phyloP scores from a whole-genome alignment of 2,329 filamentous ascomycete species.

The Neofusicoccum laricinum region DNA sequence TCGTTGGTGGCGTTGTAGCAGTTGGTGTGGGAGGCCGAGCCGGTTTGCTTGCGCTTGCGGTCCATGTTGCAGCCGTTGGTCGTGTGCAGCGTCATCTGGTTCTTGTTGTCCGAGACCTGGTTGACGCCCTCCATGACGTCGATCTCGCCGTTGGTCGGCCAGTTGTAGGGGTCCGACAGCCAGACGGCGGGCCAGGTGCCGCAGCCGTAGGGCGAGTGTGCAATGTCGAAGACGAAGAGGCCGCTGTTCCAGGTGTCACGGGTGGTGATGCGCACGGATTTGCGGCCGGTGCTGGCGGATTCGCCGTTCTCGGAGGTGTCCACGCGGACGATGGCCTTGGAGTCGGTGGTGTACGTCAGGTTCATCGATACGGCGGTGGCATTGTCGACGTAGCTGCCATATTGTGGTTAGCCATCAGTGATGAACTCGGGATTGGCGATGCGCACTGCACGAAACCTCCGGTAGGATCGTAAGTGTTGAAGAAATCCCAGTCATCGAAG shows the following conservation, averaged over 20 bases:
- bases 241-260: slow-evolving; percentile 27
- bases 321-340: slow-evolving; percentile 24
- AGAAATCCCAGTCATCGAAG: slow-evolving; percentile 32
- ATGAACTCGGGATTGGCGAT: not conserved
- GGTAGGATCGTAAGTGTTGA: slow-evolving; percentile 26
- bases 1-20: slow-evolving; percentile 31
- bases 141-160: slow-evolving; percentile 31
- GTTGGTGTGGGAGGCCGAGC: slow-evolving; percentile 19
- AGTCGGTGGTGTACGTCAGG: slow-evolving; percentile 11
- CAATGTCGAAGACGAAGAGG: slow-evolving; percentile 31
- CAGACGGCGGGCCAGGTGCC: slow-evolving; percentile 35
- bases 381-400: slow-evolving; percentile 18
- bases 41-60: slow-evolving; percentile 18
- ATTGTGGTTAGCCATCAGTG: not conserved
- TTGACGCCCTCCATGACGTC: slow-evolving; percentile 37
- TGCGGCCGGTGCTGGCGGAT: slow-evolving; percentile 22
- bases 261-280: slow-evolving; percentile 29
- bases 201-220: slow-evolving; percentile 31
- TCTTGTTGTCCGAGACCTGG: slow-evolving; percentile 24
- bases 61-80: slow-evolving; percentile 9
- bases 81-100: slow-evolving; percentile 19
- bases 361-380: slow-evolving; percentile 11
- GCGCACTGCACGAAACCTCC: slow-evolving; percentile 30
- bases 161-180: slow-evolving; percentile 27
- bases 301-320: slow-evolving; percentile 33